A percentile compares a stretch with the other conserved stretches of the same genome.
Evolutionary conservation across 345 rosid genomes (phyloP).

Genomic region (Corchorus olitorius): DNA sequence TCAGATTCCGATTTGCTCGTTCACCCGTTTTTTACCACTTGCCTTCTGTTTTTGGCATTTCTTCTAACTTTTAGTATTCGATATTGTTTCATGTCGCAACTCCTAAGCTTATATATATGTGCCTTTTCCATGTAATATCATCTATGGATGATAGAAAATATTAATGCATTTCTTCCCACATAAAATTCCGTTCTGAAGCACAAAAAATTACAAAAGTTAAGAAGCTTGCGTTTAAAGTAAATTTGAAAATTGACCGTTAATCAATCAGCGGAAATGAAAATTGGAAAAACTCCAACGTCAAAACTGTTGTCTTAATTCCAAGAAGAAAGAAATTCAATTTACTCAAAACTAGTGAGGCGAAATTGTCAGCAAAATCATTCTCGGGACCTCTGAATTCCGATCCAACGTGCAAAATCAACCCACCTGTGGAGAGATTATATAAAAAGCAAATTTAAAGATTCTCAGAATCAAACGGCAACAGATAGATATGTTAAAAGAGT

Average conservation of each 20-base stretch:
- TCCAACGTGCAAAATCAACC: slow-evolving; percentile 76
- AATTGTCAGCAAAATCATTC: slow-evolving; percentile 16
- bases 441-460: background rate
- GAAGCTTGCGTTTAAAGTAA: background rate
- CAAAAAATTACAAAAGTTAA: background rate
- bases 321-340: background rate
- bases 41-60: background rate
- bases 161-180: background rate
- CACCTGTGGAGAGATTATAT: slow-evolving; percentile 46
- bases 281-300: background rate
- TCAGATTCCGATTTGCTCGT: background rate
- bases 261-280: background rate
- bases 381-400: slow-evolving; percentile 53
- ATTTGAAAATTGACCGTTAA: background rate
- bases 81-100: background rate
- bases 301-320: background rate
- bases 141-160: background rate
- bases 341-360: background rate
- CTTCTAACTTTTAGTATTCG: background rate
- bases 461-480: background rate
- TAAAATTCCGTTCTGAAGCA: background rate
- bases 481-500: background rate
- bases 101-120: background rate
- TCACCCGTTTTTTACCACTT: background rate
- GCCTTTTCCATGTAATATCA: background rate